Evolutionary conservation across 2,329 filamentous ascomycete genomes (phyloP), one percentile per base, ranked within the genome.

Genomic region (Fusarium veterinarium): DNA sequence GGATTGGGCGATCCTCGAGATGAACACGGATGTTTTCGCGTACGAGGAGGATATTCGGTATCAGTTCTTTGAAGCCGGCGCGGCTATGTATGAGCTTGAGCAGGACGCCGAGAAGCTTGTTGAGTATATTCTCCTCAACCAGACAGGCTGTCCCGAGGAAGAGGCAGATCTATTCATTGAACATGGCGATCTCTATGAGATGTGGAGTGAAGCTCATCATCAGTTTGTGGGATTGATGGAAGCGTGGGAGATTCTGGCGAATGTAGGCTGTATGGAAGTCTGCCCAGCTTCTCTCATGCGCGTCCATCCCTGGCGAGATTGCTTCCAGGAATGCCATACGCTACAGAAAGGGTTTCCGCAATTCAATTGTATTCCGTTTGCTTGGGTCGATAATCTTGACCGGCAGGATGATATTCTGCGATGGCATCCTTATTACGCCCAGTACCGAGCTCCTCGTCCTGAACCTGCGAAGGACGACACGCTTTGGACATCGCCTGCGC

Each of bases 11-110:
- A 13, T 13, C 1, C 38, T 60, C 3, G 28, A 58, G 30, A 28
- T 12, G 4, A 38, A 20, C 23, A 37, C 52, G 0, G 59, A 72
- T 25, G 11, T 45, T 0, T 49, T 42, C 9, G 14, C 42, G 11
- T 58, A 58, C 1, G 69, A 73, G 13, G 62, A 67, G 33, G 61
- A 64, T 12, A 56, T 73, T 3, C 66, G 71, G 6, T 16, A 25
- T 4, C 33, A 48, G 13, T 73, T 73, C 49, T 64, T 73, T 13
- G 62, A 73, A 16, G 9, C 57, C 3, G 71, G 71, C 6, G 70
- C 65, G 1, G 17, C 14, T 9, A 45, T 73, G 40, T 49, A 19
- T 9, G 48, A 57, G 11, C 30, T 63, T n/a, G 41, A 57, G 8
- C 11, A 5, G 2, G 8, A 17, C 6, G 66, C 37, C 4, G 25